These are phyloP conservation scores for Ramichloridium luteum DNA, from an alignment of 2,329 filamentous ascomycete species.

Conservation along the genomic window DNA sequence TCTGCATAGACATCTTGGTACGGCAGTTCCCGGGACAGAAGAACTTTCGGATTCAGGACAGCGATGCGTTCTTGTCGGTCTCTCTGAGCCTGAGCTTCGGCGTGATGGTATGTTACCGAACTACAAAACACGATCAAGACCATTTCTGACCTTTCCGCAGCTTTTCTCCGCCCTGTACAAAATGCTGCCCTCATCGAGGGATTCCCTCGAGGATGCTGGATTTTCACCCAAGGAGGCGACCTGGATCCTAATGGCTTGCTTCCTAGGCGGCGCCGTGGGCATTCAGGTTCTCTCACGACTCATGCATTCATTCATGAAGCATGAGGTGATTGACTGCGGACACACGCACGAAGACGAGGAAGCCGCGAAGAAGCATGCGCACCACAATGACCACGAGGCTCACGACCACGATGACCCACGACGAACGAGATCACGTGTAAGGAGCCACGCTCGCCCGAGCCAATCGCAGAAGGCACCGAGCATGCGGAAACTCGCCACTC, in stretches of 20 bases:
- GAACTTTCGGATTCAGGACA: conserved; percentile 79
- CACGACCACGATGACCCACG: conserved; percentile 18
- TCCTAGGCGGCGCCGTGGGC: conserved; percentile 59
- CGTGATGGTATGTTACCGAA: conserved; percentile 61
- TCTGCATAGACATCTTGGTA: conserved; percentile 73
- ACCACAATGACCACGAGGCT: conserved; percentile 17
- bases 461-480: conserved; percentile 7
- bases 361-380: conserved; percentile 19
- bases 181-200: conserved; percentile 79
- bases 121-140: background rate
- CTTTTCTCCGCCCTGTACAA: conserved; percentile 84
- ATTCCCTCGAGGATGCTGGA: conserved; percentile 59
- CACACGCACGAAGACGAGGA: conserved; percentile 56
- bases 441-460: conserved; percentile 13
- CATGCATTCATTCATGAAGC: conserved; percentile 62
- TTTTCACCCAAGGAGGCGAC: conserved; percentile 56
- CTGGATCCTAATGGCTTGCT: conserved; percentile 56
- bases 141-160: conserved; percentile 34
- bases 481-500: conserved; percentile 11
- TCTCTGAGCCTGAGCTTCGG: conserved; percentile 90
- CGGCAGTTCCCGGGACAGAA: conserved; percentile 59
- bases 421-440: conserved; percentile 16
- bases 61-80: conserved; percentile 72
- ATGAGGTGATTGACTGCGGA: conserved; percentile 70
- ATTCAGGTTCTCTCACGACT: conserved; percentile 63